Percentiles rank a stretch among this genome's conserved stretches.
These are phyloP conservation scores for Ustilago vetiveriae DNA, from an alignment of 1,284 basidiomycete species.

Conservation along the genomic window DNA sequence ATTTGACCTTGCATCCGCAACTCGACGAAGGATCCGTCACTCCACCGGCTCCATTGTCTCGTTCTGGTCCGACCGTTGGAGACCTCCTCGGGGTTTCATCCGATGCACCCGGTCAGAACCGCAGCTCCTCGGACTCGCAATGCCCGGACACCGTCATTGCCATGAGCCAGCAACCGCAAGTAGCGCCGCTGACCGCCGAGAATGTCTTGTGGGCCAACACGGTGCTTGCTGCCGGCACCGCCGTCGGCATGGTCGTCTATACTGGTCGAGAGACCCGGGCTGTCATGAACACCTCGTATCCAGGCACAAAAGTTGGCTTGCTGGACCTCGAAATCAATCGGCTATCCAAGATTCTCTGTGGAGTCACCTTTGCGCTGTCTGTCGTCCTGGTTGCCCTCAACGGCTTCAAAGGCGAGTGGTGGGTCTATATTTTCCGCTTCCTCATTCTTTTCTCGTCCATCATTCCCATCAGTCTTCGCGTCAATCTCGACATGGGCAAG, in stretches of 20 bases:
- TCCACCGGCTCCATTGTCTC: conserved; percentile 18
- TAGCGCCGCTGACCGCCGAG: conserved; percentile 75
- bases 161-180: conserved; percentile 57
- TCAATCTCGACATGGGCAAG: conserved; percentile 99
- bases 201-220: conserved; percentile 98
- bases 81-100: conserved; percentile 25
- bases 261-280: conserved; percentile 94
- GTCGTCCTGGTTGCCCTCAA: conserved; percentile 92
- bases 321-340: conserved; percentile 94
- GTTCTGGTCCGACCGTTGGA: conserved; percentile 68
- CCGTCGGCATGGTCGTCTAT: conserved; percentile 90
- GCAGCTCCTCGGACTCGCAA: conserved; percentile 25
- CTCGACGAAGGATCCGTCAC: conserved; percentile 23
- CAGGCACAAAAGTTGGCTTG: conserved; percentile 91
- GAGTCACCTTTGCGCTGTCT: conserved; percentile 90
- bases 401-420: conserved; percentile 95
- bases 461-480: conserved; percentile 97
- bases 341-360: conserved; percentile 95
- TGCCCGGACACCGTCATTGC: conserved; percentile 67
- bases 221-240: conserved; percentile 92
- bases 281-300: conserved; percentile 99
- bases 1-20: conserved; percentile 78
- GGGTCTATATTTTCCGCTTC: conserved; percentile 95
- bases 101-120: conserved; percentile 22
- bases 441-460: conserved; percentile 98